These are phyloP conservation scores for Pinguiococcus pyrenoidosus DNA, from an alignment of 108 stramenopile species.

Conservation along the genomic window DNA sequence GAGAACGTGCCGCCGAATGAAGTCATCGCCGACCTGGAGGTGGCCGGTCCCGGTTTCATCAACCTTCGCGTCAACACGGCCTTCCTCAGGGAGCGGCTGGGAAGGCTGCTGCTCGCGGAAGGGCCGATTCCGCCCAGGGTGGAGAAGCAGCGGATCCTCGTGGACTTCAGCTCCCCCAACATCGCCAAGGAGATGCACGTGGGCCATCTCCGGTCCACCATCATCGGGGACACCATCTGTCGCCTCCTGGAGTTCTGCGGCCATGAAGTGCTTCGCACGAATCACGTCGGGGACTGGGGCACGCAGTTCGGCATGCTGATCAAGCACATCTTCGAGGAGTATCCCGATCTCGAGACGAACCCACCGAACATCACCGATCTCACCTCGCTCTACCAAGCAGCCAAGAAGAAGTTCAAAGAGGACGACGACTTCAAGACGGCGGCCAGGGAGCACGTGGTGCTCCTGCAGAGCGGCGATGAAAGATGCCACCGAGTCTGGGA, in stretches of 20 bases:
- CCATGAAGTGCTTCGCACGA: constrained; percentile 63
- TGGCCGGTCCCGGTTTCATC: constrained; percentile 41
- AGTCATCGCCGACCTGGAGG: constrained; percentile 2
- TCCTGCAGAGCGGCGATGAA: constrained; percentile 83
- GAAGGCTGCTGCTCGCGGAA: constrained; percentile 7
- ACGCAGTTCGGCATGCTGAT: constrained; percentile 99
- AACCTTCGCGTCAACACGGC: constrained; percentile 63
- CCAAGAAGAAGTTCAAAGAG: constrained; percentile 73
- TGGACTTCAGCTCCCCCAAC: constrained; percentile 97
- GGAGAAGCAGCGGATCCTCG: constrained; percentile 47
- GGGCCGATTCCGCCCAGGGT: constrained; percentile 37
- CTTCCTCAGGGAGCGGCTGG: constrained; percentile 51
- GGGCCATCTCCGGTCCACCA: constrained; percentile 92
- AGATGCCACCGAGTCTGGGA: constrained; percentile 80
- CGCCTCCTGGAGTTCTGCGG: constrained; percentile 84
- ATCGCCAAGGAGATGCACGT: constrained; percentile 99
- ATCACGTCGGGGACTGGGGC: constrained; percentile 99
- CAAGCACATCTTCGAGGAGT: constrained; percentile 88
- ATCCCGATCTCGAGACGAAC: constrained; percentile 63
- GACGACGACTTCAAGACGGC: constrained; percentile 87
- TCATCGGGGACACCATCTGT: constrained; percentile 93
- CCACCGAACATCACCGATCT: constrained; percentile 45
- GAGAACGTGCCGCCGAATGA: constrained; percentile 37
- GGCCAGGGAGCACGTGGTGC: constrained; percentile 71
- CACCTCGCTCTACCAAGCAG: constrained; percentile 94